These are phyloP conservation scores for Aspergillus incahuasiensis DNA, from an alignment of 495 filamentous ascomycete genomes.

Conservation along the genomic window DNA sequence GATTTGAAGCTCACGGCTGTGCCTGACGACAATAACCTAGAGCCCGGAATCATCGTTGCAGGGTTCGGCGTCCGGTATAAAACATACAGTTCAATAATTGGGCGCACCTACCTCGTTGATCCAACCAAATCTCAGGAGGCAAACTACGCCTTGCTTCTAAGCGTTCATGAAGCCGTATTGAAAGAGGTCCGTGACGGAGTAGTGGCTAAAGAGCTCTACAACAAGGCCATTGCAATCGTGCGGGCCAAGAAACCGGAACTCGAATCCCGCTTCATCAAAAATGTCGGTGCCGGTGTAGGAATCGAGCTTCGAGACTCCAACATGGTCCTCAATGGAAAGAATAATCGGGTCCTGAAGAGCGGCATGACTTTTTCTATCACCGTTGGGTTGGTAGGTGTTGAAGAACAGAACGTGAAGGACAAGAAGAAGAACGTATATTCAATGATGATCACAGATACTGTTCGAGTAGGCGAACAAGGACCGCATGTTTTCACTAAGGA, in stretches of 20 bases:
- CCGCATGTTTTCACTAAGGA: slow-evolving; percentile 86
- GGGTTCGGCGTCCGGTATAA: slow-evolving; percentile 90
- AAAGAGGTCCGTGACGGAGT: slow-evolving; percentile 87
- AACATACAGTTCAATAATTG: slow-evolving; percentile 86
- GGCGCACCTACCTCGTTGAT: slow-evolving; percentile 91
- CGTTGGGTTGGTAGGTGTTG: slow-evolving; percentile 80
- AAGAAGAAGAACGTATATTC: slow-evolving; percentile 84
- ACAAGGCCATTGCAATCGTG: slow-evolving; percentile 72
- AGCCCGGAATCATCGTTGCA: slow-evolving; percentile 86
- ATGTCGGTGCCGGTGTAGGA: slow-evolving; percentile 83
- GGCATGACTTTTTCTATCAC: slow-evolving; percentile 94
- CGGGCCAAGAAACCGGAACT: slow-evolving; percentile 89
- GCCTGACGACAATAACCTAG: slow-evolving; percentile 78
- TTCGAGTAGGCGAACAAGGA: slow-evolving; percentile 74
- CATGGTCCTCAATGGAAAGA: slow-evolving; percentile 80
- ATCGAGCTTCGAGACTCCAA: slow-evolving; percentile 83
- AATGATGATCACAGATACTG: slow-evolving; percentile 84
- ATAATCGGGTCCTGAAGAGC: slow-evolving; percentile 74
- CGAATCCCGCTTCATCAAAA: slow-evolving; percentile 88
- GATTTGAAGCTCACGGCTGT: slow-evolving; percentile 74
- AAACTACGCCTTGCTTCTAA: slow-evolving; percentile 89
- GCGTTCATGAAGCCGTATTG: slow-evolving; percentile 78
- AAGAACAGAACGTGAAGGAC: slow-evolving; percentile 76
- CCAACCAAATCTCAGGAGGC: slow-evolving; percentile 91
- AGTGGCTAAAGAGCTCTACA: slow-evolving; percentile 82